These are phyloP conservation scores for Xylariales sp. DNA, from an alignment of 2,329 filamentous ascomycete species.

Conservation along the genomic window DNA sequence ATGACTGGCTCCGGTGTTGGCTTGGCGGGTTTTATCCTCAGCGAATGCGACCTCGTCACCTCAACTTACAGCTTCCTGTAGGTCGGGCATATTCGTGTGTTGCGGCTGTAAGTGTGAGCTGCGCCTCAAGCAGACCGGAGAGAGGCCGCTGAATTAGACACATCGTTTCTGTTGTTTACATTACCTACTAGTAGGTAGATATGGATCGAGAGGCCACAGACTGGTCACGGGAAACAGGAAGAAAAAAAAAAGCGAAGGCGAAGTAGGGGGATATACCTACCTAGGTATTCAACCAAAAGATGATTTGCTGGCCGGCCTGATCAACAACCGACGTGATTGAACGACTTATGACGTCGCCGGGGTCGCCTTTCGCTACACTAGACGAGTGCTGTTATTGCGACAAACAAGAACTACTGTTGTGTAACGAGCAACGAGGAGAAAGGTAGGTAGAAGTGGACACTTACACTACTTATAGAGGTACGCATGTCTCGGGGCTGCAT, in stretches of 20 bases:
- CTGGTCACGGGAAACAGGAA: not conserved
- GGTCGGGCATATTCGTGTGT: slow-evolving; percentile 8
- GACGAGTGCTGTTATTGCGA: slow-evolving; percentile 1
- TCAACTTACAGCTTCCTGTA: not conserved
- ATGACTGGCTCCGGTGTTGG: slow-evolving; percentile 19
- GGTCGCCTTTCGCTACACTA: not conserved
- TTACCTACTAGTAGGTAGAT: no score
- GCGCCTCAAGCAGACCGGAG: slow-evolving; percentile 2
- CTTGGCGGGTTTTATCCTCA: slow-evolving; percentile 16
- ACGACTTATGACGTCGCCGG: slow-evolving; percentile 19
- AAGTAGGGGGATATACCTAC: not conserved
- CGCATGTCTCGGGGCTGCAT: slow-evolving; percentile 29
- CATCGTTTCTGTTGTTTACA: not conserved
- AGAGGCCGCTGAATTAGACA: not conserved
- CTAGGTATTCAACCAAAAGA: slow-evolving; percentile 5
- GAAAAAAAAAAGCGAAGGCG: slow-evolving; percentile 15
- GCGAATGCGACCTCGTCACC: slow-evolving; percentile 22
- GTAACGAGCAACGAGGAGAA: slow-evolving; percentile 14
- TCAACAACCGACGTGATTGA: not conserved
- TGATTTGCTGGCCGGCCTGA: not conserved
- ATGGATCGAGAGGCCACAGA: not conserved
- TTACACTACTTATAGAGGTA: no score
- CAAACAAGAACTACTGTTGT: slow-evolving; percentile 29
- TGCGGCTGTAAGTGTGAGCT: slow-evolving; percentile 9
- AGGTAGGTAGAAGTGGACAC: not conserved